Conservation (phyloP, 768 basidiomycete genomes). For the Boletus eberwhitei region DNA sequence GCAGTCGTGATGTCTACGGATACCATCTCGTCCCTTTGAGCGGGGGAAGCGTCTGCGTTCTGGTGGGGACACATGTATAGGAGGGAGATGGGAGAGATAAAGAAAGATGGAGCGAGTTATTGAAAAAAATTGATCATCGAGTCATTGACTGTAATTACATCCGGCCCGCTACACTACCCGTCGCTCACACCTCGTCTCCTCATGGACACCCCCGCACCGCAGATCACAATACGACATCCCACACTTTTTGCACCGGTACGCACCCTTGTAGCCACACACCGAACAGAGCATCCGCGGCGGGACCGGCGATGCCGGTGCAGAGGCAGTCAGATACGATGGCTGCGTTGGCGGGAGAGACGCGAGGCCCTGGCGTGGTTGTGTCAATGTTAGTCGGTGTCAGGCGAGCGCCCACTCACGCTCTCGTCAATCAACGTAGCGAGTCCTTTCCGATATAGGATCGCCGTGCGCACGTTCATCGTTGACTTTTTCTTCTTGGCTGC, state of each 20-base stretch:
- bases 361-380: conserved; percentile 47
- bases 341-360: conserved; percentile 47
- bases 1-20: conserved; percentile 44
- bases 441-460: conserved; percentile 80
- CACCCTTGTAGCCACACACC: conserved; percentile 85
- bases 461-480: conserved; percentile 74
- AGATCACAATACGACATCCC: conserved; percentile 72
- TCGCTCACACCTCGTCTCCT: conserved; percentile 78
- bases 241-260: conserved; percentile 76
- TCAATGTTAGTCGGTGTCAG: background rate
- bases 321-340: conserved; percentile 72
- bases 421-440: conserved; percentile 72
- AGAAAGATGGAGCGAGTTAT: conserved; percentile 10
- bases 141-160: background rate
- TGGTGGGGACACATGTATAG: conserved; percentile 48
- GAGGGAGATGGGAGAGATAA: background rate
- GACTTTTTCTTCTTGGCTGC: conserved; percentile 65
- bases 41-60: conserved; percentile 46
- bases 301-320: conserved; percentile 52
- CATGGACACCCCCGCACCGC: conserved; percentile 69
- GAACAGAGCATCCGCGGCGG: conserved; percentile 75
- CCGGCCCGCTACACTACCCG: conserved; percentile 48
- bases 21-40: conserved; percentile 63
- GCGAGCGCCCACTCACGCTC: conserved; percentile 54
- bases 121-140: background rate